A percentile compares a stretch with the other conserved stretches of the same genome.
Evolutionary conservation across 73 alveolate genomes (phyloP).

Genomic region (Paramecium octaurelia): DNA sequence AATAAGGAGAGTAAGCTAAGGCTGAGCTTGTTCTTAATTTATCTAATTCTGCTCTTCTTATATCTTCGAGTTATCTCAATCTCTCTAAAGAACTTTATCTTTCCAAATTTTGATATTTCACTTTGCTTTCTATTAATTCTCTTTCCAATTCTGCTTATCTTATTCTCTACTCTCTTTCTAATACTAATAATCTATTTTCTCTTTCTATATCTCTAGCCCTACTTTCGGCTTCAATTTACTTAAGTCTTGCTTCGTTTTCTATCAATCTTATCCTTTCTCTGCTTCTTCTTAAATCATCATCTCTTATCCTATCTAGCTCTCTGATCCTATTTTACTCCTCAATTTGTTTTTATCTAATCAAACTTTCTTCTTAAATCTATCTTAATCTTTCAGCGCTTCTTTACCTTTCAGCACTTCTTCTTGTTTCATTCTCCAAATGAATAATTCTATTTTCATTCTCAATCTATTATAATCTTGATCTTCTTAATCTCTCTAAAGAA

Average conservation of each 20-base stretch:
- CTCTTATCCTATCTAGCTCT: neutral
- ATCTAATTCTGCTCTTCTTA: slow-evolving; percentile 21
- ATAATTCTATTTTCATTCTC: neutral
- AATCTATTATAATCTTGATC: slow-evolving; percentile 25
- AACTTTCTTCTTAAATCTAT: slow-evolving; percentile 42
- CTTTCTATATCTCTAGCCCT: slow-evolving; percentile 22
- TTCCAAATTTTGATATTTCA: neutral
- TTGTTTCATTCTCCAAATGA: slow-evolving; percentile 25
- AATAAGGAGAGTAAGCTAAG: slow-evolving; percentile 23
- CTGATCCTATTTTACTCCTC: slow-evolving; percentile 21
- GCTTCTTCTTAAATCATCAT: slow-evolving; percentile 32
- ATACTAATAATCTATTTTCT: slow-evolving; percentile 27
- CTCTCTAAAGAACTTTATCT: slow-evolving; percentile 35
- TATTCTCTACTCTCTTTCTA: slow-evolving; percentile 26
- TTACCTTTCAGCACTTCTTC: slow-evolving; percentile 19
- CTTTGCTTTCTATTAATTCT: slow-evolving; percentile 2
- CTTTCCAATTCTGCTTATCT: slow-evolving; percentile 30
- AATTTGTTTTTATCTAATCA: neutral
- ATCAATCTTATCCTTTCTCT: slow-evolving; percentile 3
- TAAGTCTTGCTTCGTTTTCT: slow-evolving; percentile 30
- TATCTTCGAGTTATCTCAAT: neutral
- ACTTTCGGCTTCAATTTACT: neutral
- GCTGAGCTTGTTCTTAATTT: slow-evolving; percentile 11
- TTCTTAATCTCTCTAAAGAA: slow-evolving; percentile 7
- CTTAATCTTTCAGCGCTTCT: slow-evolving; percentile 47